Base-by-base conservation (phyloP, 169 alveolate species). In the Neospora caninum region DNA sequence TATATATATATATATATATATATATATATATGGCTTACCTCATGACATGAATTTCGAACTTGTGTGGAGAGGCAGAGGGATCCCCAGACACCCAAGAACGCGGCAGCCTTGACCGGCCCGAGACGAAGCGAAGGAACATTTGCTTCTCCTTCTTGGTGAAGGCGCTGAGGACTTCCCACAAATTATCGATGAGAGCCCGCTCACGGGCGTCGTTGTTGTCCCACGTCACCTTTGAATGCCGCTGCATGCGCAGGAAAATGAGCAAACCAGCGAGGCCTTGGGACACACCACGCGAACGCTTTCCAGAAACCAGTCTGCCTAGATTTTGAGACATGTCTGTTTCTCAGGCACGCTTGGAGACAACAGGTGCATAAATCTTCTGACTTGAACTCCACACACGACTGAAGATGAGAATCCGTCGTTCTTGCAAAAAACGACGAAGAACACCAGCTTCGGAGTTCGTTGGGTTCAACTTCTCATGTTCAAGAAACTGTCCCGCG, bases 61-160 rank as follows among this genome's bases (percentile, higher is more conserved):
- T 70, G 95, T 95, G 94, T 78, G 80, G 39, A 7, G 73, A 22
- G 97, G 39, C 54, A 9, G 89, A 9, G 25, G 45, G 88, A 41
- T 53, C 53, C n/a, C 91, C 88, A 7, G 36, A 27, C 22, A 84
- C 53, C 95, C 95, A 93, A 39, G 91, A 95, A 91, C 95, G 98
- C 39, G 99, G 99, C 70, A 98, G 97, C 80, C 99, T 93, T 45
- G 98, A 97, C 43, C 98, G 91, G 29, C 99, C 99, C 43, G 98
- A 96, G 82, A 98, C 99, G 91, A 98, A 98, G 45, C 99, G 94
- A 73, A 98, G 97, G 88, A 98, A 97, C 93, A 97, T 96, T 93
- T 97, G 98, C 87, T 91, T 54, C 42, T 92, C 95, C 10, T 58
- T 87, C 54, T 73, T 49, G 42, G 86, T 84, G 88, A 92, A 84